phyloP scores from a whole-genome alignment of 805 yeast genomes.

The Myxozyma nipponensis region DNA sequence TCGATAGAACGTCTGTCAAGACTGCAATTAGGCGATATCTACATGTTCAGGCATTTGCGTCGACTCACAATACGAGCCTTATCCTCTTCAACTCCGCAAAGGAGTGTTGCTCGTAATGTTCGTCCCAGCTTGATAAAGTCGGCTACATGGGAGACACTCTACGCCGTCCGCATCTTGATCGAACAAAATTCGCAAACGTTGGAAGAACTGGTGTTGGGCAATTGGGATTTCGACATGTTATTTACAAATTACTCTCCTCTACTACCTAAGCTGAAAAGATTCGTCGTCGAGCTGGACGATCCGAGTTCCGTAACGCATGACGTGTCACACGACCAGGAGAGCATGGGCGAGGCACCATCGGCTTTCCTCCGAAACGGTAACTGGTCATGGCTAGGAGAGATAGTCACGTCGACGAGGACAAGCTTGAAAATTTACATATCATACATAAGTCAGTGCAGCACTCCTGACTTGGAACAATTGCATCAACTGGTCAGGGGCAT shows the following conservation, averaged over 20 bases:
- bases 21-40: constrained; percentile 24
- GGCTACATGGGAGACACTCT: constrained; percentile 23
- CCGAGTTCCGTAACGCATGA: not conserved
- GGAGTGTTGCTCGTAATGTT: not conserved
- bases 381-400: constrained; percentile 23
- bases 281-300: constrained; percentile 11
- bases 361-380: not conserved
- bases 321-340: not conserved
- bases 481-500: constrained; percentile 10
- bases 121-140: constrained; percentile 12
- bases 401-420: constrained; percentile 7
- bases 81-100: not conserved
- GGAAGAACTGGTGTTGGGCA: constrained; percentile 22
- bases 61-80: constrained; percentile 21
- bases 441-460: not conserved
- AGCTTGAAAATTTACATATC: constrained; percentile 14
- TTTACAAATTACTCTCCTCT: constrained; percentile 22
- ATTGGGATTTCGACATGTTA: constrained; percentile 20
- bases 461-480: not conserved
- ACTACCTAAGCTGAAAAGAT: constrained; percentile 10
- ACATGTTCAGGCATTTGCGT: constrained; percentile 12
- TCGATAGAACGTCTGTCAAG: constrained; percentile 15
- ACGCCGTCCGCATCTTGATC: constrained; percentile 24
- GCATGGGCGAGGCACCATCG: no score
- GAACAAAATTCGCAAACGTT: constrained; percentile 24